A percentile compares a stretch with the other conserved stretches of the same genome.
phyloP scores from a whole-genome alignment of 176 grass and related monocot genomes.

The Ananas comosus region DNA sequence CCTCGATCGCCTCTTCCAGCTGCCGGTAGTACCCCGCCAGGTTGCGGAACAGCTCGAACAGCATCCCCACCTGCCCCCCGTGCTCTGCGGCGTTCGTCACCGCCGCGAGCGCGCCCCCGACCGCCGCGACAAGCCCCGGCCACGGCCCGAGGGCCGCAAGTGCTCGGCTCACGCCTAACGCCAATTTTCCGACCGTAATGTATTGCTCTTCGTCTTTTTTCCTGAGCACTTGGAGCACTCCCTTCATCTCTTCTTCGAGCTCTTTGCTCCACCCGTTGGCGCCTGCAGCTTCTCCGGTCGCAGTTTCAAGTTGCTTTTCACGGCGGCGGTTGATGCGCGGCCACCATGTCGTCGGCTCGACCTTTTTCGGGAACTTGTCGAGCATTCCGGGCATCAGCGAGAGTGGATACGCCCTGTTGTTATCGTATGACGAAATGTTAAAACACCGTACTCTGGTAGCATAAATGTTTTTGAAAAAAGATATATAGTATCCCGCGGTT shows the following conservation, averaged over 20 bases:
- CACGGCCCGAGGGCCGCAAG: conserved; percentile 14
- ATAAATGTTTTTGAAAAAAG: background rate
- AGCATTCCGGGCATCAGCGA: conserved; percentile 24
- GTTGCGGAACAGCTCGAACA: conserved; percentile 32
- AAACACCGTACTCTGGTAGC: background rate
- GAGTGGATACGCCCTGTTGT: conserved; percentile 8
- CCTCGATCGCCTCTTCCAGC: conserved; percentile 26
- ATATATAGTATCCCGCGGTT: too few species aligned
- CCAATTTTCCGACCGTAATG: conserved; percentile 4
- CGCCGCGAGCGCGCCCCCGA: conserved; percentile 22
- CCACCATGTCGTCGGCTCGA: conserved; percentile 22
- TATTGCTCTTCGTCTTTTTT: conserved; percentile 25
- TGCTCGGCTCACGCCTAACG: conserved; percentile 10
- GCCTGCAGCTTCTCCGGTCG: background rate
- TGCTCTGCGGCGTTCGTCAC: conserved; percentile 25
- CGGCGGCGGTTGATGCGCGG: background rate
- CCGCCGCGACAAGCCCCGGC: conserved; percentile 7
- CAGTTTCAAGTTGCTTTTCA: background rate
- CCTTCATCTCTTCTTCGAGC: conserved; percentile 28
- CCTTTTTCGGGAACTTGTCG: conserved; percentile 28
- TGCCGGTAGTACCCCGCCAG: conserved; percentile 19
- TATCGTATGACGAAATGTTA: background rate
- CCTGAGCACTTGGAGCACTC: conserved; percentile 16
- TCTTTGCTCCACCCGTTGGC: conserved; percentile 29
- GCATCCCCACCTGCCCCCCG: conserved; percentile 33